Percentiles rank a stretch among this genome's conserved stretches.
These are phyloP conservation scores for Thamnidium elegans DNA, from an alignment of 192 early-diverging fungal genomes.

Conservation along the genomic window DNA sequence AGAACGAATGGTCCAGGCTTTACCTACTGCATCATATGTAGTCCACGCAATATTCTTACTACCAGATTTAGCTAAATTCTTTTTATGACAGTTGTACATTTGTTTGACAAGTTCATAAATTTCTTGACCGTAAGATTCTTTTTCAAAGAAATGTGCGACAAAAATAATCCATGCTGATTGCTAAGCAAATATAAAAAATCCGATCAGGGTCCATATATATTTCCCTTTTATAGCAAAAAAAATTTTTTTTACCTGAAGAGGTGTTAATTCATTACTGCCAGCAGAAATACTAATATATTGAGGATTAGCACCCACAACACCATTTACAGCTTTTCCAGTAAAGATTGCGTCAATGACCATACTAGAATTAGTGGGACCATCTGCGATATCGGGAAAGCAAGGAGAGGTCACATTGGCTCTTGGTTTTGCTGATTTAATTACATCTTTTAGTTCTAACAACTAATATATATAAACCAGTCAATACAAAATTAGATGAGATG, in stretches of 20 bases:
- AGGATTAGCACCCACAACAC: background rate
- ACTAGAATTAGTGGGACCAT: background rate
- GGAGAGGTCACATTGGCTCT: conserved; percentile 15
- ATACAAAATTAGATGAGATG: background rate
- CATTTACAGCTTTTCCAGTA: background rate
- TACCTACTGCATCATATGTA: background rate
- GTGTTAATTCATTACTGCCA: conserved; percentile 1
- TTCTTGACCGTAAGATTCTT: background rate
- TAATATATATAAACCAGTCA: background rate
- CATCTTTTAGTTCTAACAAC: conserved; percentile 11
- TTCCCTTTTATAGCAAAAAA: background rate
- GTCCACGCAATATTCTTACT: conserved; percentile 12
- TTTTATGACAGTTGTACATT: conserved; percentile 13
- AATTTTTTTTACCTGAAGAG: conserved; percentile 11
- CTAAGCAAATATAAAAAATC: background rate
- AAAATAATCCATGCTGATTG: conserved; percentile 17
- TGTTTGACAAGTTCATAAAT: background rate
- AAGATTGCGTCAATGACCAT: conserved; percentile 1
- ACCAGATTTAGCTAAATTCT: background rate
- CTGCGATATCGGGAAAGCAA: conserved; percentile 4
- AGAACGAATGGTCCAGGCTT: conserved; percentile 1
- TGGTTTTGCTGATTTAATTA: conserved; percentile 10
- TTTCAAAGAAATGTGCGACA: conserved; percentile 9
- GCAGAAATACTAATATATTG: conserved; percentile 9
- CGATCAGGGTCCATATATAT: background rate